Conservation (phyloP, 371 early-diverging fungal genomes). For the Zopfochytrium polystomum region DNA sequence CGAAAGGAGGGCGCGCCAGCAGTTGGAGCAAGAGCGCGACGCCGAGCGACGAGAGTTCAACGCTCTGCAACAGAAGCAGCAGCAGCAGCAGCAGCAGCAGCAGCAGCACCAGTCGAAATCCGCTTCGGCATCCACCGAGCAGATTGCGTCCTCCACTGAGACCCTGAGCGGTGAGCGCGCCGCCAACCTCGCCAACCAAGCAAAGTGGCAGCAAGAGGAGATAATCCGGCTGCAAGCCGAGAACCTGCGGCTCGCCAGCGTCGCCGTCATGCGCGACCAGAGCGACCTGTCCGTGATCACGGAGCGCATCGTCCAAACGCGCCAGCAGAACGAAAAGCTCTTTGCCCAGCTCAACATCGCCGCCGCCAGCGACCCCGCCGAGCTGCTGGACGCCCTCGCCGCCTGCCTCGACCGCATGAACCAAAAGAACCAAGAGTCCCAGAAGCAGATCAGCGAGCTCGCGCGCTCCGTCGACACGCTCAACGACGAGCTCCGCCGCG, state of each 20-base stretch:
- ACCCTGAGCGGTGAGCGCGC: slow-evolving; percentile 13
- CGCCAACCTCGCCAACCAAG: neutral
- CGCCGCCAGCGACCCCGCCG: neutral
- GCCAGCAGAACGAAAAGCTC: slow-evolving; percentile 4
- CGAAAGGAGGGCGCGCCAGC: neutral
- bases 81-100: slow-evolving; percentile 6
- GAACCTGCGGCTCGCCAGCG: slow-evolving; percentile 13
- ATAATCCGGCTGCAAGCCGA: slow-evolving; percentile 10
- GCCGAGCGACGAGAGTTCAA: no score
- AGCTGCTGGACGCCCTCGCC: slow-evolving; percentile 19
- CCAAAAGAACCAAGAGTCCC: slow-evolving; percentile 5
- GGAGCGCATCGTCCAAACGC: slow-evolving; percentile 10
- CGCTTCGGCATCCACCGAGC: slow-evolving; percentile 2
- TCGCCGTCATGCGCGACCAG: slow-evolving; percentile 9
- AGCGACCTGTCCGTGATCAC: slow-evolving; percentile 5
- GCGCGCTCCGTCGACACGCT: slow-evolving; percentile 29
- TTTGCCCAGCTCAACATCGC: slow-evolving; percentile 10
- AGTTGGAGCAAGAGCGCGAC: neutral
- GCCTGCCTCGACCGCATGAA: slow-evolving; percentile 2
- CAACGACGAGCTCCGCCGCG: slow-evolving; percentile 18
- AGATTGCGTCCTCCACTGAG: slow-evolving; percentile 9
- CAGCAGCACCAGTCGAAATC: neutral
- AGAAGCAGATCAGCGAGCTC: slow-evolving; percentile 16
- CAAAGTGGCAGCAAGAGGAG: slow-evolving; percentile 4
- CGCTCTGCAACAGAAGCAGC: slow-evolving; percentile 1